Evolutionary conservation across 768 basidiomycete genomes (phyloP), one percentile per base, ranked within the genome.

Genomic region (Favolaschia claudopus): DNA sequence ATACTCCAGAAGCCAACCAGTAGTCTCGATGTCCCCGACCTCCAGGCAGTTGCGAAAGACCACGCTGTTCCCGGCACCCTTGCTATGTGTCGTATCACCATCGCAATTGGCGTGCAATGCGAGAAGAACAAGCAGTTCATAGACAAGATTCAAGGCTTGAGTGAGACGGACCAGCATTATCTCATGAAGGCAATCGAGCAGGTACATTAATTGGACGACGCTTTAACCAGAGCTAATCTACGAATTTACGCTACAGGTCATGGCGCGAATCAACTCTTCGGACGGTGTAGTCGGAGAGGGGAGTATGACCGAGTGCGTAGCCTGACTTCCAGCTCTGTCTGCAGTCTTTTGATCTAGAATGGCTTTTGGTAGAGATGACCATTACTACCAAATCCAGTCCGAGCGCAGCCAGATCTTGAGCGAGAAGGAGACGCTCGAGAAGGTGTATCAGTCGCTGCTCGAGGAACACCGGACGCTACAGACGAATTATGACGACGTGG

Each of bases 171-270:
- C 69, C 95, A 97, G 76, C 92, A 94, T 70, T 82, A 87, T 68
- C 77, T 97, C 50, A 98, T 97, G 96, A 89, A 85, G 74, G 91
- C 93, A 36, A 96, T 97, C 58, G 95, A 97, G 74, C 91, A 93
- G 82, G 95, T 93, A 57, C 50, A 83, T 72, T 33, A 36, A 50
- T 40, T 22, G 17, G n/a, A n/a, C n/a, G n/a, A n/a, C n/a, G 27
- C 9, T 27, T 32, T 37, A 17, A 47, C 22, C 13, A 27, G 52
- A 59, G 19, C 40, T n/a, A 15, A 32, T 34, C 40, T 10, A 28
- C 42, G 44, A 32, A 40, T 38, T 44, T 15, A 57, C 36, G 53
- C 24, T 49, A 31, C 64, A 93, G 92, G 85, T 92, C 45, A 94
- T 93, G 89, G 79, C 81, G 17, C 92, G 88, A 70, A 88, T 92